phyloP scores from a whole-genome alignment of 1,284 basidiomycete species.

The Fistulina hepatica region DNA sequence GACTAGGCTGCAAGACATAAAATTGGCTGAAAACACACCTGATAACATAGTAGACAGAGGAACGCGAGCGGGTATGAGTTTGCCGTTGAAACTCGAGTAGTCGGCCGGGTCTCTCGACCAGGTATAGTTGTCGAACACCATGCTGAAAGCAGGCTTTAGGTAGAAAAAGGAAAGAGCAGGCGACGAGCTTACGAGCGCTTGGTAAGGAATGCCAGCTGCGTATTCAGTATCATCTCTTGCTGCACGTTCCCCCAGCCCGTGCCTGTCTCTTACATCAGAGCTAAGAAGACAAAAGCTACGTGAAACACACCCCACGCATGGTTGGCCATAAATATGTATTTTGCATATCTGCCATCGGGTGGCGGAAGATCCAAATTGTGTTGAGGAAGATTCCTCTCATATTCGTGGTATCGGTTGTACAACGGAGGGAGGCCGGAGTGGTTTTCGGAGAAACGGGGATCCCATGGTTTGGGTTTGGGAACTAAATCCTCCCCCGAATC shows the following conservation, averaged over 20 bases:
- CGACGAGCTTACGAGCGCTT: conserved; percentile 32
- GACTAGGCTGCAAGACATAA: no score
- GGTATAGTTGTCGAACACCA: conserved; percentile 33
- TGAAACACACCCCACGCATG: conserved; percentile 34
- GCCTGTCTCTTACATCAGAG: no score
- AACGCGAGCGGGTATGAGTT: conserved; percentile 28
- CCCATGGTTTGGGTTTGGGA: no score
- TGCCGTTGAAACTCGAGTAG: conserved; percentile 29
- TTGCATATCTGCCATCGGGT: conserved; percentile 32
- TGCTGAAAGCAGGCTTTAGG: conserved; percentile 17
- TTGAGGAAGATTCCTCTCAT: conserved; percentile 36
- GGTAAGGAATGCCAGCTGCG: conserved; percentile 36
- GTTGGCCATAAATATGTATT: conserved; percentile 39
- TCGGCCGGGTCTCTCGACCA: conserved; percentile 24
- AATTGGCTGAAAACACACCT: conserved; percentile 23
- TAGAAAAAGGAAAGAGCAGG: background rate
- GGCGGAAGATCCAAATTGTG: conserved; percentile 30
- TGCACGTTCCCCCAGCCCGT: conserved; percentile 51
- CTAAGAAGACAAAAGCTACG: background rate
- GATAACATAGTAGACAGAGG: conserved; percentile 33
- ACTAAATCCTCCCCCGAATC: no score
- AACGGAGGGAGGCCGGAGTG: conserved; percentile 27
- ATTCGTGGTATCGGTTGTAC: conserved; percentile 33
- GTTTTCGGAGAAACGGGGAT: no score
- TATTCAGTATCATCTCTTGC: conserved; percentile 42